These are phyloP conservation scores for Suhomyces canberraensis DNA, from an alignment of 805 yeast genomes.

Conservation along the genomic window DNA sequence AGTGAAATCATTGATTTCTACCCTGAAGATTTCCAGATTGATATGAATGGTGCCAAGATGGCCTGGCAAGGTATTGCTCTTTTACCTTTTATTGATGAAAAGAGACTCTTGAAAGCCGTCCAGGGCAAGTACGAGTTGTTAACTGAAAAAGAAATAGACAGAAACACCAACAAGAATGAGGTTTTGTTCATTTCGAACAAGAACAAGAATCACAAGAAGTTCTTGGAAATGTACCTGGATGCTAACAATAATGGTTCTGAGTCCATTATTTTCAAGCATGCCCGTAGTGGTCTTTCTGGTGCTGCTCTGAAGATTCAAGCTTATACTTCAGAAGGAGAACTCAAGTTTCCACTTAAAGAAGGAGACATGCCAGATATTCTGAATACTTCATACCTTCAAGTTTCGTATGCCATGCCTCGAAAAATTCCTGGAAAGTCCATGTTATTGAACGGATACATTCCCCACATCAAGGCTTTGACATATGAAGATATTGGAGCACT, in stretches of 20 bases:
- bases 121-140: constrained; percentile 58
- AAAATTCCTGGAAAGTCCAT: constrained; percentile 69
- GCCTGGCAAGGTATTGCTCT: constrained; percentile 94
- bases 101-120: constrained; percentile 65
- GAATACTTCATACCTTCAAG: constrained; percentile 37
- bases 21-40: constrained; percentile 83
- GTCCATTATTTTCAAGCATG: constrained; percentile 40
- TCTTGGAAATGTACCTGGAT: constrained; percentile 36
- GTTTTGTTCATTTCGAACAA: constrained; percentile 64
- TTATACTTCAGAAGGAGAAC: constrained; percentile 33
- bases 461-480: constrained; percentile 58
- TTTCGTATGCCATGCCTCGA: constrained; percentile 61
- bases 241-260: constrained; percentile 27
- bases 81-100: constrained; percentile 86
- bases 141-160: constrained; percentile 60
- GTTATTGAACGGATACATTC: constrained; percentile 74
- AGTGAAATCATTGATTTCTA: constrained; percentile 89
- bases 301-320: constrained; percentile 33
- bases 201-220: constrained; percentile 47
- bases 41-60: constrained; percentile 94
- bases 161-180: constrained; percentile 72
- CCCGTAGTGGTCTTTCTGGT: constrained; percentile 60
- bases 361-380: constrained; percentile 46
- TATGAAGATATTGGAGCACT: constrained; percentile 49
- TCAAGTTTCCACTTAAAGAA: constrained; percentile 46